A percentile compares a stretch with the other conserved stretches of the same genome.
phyloP scores from a whole-genome alignment of 2,329 filamentous ascomycete species.

The Botrytis byssoidea region DNA sequence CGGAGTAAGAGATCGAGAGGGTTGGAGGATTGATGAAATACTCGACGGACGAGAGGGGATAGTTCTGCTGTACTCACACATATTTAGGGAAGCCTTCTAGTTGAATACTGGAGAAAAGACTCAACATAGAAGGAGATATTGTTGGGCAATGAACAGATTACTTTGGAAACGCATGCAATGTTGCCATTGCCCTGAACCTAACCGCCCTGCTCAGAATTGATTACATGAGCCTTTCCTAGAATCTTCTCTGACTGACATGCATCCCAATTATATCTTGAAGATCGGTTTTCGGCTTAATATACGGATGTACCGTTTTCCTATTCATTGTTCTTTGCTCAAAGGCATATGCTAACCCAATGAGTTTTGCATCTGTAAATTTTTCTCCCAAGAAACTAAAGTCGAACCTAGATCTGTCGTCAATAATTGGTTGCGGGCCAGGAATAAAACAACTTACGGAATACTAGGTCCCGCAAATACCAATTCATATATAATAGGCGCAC shows the following conservation, averaged over 20 bases:
- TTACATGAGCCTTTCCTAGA: neutral
- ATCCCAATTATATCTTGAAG: neutral
- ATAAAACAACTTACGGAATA: slow-evolving; percentile 15
- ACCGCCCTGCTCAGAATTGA: neutral
- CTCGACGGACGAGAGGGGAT: neutral
- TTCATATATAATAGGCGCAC: neutral
- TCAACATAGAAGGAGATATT: too few relatives aligned
- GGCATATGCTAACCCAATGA: slow-evolving; percentile 14
- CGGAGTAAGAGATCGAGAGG: too few relatives aligned
- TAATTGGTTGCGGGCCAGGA: neutral
- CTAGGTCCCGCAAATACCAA: neutral
- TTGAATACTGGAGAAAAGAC: too few relatives aligned
- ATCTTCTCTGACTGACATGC: neutral
- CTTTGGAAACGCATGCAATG: neutral
- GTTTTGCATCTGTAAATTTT: neutral
- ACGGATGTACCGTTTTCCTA: neutral
- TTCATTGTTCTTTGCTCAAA: neutral
- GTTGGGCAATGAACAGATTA: neutral
- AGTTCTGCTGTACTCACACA: neutral
- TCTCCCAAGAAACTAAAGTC: neutral
- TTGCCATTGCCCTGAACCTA: neutral
- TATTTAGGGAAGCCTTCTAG: neutral
- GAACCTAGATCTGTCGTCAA: neutral
- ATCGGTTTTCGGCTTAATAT: neutral
- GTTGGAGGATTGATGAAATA: too few relatives aligned